Conservation (phyloP, 2,329 filamentous ascomycete species). For the Sporothrix euskadiensis region DNA sequence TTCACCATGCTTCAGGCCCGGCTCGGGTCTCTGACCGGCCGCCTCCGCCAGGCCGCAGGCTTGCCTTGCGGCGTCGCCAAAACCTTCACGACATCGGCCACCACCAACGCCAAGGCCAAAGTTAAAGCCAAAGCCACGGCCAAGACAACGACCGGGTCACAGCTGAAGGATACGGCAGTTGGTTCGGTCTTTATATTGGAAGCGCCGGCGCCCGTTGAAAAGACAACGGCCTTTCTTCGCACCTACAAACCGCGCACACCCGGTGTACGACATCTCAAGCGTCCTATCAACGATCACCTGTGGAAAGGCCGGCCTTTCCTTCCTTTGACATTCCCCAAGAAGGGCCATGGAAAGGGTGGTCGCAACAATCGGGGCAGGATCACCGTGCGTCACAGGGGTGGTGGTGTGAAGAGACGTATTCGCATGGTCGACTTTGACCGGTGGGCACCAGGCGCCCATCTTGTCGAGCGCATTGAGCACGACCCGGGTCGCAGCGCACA, state of each 20-base stretch:
- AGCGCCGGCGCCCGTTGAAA: constrained; percentile 30
- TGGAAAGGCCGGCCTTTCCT: constrained; percentile 89
- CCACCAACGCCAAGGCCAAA: not conserved
- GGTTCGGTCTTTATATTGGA: constrained; percentile 6
- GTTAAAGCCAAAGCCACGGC: not conserved
- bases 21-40: constrained; percentile 51
- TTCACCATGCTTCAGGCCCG: constrained; percentile 65
- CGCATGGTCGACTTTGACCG: constrained; percentile 87
- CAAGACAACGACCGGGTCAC: not conserved
- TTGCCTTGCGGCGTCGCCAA: constrained; percentile 30
- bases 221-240: constrained; percentile 58
- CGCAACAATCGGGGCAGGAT: constrained; percentile 84
- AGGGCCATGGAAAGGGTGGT: constrained; percentile 89
- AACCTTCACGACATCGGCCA: constrained; percentile 34
- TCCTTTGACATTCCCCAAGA: constrained; percentile 85
- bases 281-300: constrained; percentile 92
- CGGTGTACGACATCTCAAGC: constrained; percentile 84
- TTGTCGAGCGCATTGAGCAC: constrained; percentile 93
- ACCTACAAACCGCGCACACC: constrained; percentile 94
- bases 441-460: constrained; percentile 74
- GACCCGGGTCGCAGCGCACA: constrained; percentile 92
- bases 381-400: constrained; percentile 88
- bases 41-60: constrained; percentile 29
- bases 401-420: constrained; percentile 89
- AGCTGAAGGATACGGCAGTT: constrained; percentile 15